phyloP scores from a whole-genome alignment of 164 flowering plant species.

The Piper longum region DNA sequence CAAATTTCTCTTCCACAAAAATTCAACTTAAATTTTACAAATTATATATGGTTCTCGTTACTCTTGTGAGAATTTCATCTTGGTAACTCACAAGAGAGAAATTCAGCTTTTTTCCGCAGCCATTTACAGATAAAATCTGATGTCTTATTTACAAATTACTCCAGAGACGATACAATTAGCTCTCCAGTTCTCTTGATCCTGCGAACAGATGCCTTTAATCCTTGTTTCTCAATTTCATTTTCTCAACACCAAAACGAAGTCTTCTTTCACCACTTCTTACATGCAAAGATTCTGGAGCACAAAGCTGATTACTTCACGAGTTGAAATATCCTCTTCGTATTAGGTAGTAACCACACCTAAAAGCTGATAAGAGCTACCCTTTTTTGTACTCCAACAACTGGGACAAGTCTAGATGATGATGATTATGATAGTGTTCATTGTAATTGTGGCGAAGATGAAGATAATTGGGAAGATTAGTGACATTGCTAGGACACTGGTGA shows the following conservation, averaged over 20 bases:
- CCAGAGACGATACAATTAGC: neutral
- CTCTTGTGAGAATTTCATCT: neutral
- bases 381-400: neutral
- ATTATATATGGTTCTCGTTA: neutral
- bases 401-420: neutral
- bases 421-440: neutral
- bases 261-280: neutral
- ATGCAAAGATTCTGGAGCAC: neutral
- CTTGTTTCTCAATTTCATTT: neutral
- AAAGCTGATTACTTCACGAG: neutral
- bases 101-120: too few species aligned
- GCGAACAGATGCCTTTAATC: neutral
- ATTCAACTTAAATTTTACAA: too few species aligned
- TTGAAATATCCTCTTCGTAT: too few species aligned
- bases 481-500: neutral
- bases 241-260: neutral
- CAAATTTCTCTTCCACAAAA: neutral
- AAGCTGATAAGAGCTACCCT: neutral
- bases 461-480: neutral
- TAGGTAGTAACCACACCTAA: too few species aligned
- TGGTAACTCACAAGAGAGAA: neutral
- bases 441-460: neutral
- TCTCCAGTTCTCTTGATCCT: neutral
- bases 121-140: neutral
- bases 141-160: neutral